phyloP scores from a whole-genome alignment of 257 asterid genomes.

The Linderniella brevidens region DNA sequence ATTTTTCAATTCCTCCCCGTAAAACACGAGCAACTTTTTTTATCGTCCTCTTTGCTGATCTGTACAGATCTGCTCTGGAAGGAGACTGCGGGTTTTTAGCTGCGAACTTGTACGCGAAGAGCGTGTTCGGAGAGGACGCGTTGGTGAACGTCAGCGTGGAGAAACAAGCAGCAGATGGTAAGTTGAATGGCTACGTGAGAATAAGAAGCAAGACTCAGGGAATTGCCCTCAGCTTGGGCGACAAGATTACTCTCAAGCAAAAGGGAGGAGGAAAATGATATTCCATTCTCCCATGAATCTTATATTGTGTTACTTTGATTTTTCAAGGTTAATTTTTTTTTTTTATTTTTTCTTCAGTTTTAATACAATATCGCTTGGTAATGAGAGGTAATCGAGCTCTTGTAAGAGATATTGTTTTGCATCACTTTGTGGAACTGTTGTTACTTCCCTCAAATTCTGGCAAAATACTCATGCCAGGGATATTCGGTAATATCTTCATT shows the following conservation, averaged over 20 bases:
- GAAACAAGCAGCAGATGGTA: conserved; percentile 74
- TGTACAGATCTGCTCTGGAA: conserved; percentile 77
- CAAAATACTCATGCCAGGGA: too few relatives aligned
- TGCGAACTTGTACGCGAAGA: conserved; percentile 91
- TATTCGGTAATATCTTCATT: too few relatives aligned
- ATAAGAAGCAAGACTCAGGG: conserved; percentile 99
- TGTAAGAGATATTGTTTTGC: too few relatives aligned
- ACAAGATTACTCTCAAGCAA: conserved; percentile 95
- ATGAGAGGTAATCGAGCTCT: too few relatives aligned
- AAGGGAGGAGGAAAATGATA: conserved; percentile 94
- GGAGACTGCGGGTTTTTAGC: conserved; percentile 98
- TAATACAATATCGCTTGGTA: too few relatives aligned
- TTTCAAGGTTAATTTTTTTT: too few relatives aligned
- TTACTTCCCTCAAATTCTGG: background rate
- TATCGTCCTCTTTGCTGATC: background rate
- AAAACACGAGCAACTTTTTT: background rate
- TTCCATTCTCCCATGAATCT: too few relatives aligned
- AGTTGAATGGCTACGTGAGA: conserved; percentile 85
- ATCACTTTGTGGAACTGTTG: conserved; percentile 11
- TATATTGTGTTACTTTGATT: too few relatives aligned
- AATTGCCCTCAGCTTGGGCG: conserved; percentile 97
- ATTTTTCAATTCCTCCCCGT: background rate
- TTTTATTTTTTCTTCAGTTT: too few relatives aligned
- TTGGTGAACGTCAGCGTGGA: conserved; percentile 89
- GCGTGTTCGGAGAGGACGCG: conserved; percentile 98